A percentile compares a stretch with the other conserved stretches of the same genome.
Conservation (phyloP, 2,329 filamentous ascomycete genomes). For the Onygenales sp. region DNA sequence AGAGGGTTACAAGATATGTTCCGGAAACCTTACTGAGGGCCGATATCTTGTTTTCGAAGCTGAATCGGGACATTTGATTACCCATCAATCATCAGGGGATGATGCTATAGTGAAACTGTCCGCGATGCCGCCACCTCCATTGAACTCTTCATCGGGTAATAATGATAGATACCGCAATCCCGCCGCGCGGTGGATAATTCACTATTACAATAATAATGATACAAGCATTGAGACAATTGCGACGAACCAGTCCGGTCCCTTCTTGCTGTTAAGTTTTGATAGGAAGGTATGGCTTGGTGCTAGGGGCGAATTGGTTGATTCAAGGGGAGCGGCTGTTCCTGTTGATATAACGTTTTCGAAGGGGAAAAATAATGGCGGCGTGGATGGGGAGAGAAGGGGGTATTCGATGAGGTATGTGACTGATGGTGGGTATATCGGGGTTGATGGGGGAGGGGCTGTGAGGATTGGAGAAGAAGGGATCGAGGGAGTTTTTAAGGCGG, state of each 20-base stretch:
- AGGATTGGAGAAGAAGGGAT: background rate
- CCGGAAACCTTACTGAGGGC: conserved; percentile 46
- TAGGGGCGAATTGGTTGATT: conserved; percentile 1
- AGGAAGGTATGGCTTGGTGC: conserved; percentile 7
- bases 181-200: conserved; percentile 7
- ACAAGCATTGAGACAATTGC: conserved; percentile 8
- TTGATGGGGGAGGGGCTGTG: conserved; percentile 5
- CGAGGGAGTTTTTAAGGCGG: conserved; percentile 5
- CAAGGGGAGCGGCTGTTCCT: conserved; percentile 4
- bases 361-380: background rate
- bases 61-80: conserved; percentile 2
- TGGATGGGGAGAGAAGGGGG: conserved; percentile 6
- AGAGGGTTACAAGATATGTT: conserved; percentile 44
- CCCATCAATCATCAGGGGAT: background rate
- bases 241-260: conserved; percentile 9
- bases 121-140: background rate
- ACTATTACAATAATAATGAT: conserved; percentile 11
- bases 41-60: conserved; percentile 40
- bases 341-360: conserved; percentile 9
- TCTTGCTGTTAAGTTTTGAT: conserved; percentile 8
- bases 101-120: background rate
- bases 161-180: conserved; percentile 1
- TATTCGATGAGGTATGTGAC: conserved; percentile 1
- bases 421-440: conserved; percentile 1
- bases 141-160: background rate